Evolutionary conservation across 2,329 filamentous ascomycete genomes (phyloP).

Genomic region (Scedosporium aurantiacum): DNA sequence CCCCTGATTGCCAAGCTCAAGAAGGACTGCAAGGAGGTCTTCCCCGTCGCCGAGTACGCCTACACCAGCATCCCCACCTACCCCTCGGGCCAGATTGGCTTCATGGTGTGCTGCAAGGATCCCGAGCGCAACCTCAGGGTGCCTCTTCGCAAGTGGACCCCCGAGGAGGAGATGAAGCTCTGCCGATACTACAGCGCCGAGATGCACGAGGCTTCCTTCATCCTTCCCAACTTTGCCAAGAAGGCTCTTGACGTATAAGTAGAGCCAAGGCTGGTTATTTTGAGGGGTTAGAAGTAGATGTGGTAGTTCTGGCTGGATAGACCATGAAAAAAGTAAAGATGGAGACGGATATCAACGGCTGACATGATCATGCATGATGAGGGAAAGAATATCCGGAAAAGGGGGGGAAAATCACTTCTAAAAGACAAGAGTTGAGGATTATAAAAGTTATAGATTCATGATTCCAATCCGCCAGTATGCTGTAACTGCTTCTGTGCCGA

Average conservation of each 20-base stretch:
- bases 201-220: slow-evolving; percentile 89
- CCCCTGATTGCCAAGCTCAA: slow-evolving; percentile 88
- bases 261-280: background rate
- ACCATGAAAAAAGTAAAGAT: background rate
- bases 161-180: slow-evolving; percentile 83
- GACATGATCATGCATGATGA: too few relatives aligned
- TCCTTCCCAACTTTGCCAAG: slow-evolving; percentile 87
- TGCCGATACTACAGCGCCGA: slow-evolving; percentile 97
- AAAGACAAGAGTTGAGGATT: too few relatives aligned
- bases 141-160: slow-evolving; percentile 69
- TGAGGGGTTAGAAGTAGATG: background rate
- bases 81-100: slow-evolving; percentile 96
- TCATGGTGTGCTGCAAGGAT: slow-evolving; percentile 99
- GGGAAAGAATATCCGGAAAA: too few relatives aligned
- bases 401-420: too few relatives aligned
- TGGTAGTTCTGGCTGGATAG: background rate
- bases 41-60: slow-evolving; percentile 94
- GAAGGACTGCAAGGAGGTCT: slow-evolving; percentile 93
- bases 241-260: slow-evolving; percentile 47
- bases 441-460: too few relatives aligned
- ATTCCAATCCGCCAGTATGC: too few relatives aligned
- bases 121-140: slow-evolving; percentile 69
- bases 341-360: background rate
- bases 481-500: too few relatives aligned
- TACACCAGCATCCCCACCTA: slow-evolving; percentile 99